Conservation (phyloP, 2,329 filamentous ascomycete species). For the Lasiodiplodia gonubiensis region DNA sequence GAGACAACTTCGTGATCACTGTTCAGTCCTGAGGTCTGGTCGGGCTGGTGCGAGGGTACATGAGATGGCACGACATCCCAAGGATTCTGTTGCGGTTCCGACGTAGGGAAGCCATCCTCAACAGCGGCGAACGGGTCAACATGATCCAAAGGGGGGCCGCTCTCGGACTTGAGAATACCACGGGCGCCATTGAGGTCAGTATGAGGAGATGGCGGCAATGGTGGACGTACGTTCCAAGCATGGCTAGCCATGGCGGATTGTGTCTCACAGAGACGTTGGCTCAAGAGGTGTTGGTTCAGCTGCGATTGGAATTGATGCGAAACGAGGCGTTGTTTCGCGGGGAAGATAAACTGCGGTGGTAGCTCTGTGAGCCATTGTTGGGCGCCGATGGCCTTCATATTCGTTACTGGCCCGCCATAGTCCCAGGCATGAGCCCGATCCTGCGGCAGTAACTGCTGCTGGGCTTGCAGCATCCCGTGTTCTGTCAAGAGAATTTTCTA, state of each 20-base stretch:
- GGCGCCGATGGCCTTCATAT: background rate
- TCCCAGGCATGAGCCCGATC: background rate
- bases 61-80: background rate
- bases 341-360: background rate
- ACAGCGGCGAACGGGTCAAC: background rate
- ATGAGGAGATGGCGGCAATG: background rate
- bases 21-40: background rate
- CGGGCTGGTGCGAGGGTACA: background rate
- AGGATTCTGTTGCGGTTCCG: background rate
- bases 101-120: background rate
- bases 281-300: background rate
- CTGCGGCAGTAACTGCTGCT: slow-evolving; percentile 7
- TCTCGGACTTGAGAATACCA: slow-evolving; percentile 8
- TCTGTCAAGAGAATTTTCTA: slow-evolving; percentile 3
- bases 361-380: slow-evolving; percentile 10
- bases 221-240: slow-evolving; percentile 21
- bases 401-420: background rate
- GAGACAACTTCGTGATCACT: background rate
- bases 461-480: slow-evolving; percentile 17
- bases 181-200: background rate
- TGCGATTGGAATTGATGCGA: background rate
- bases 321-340: background rate
- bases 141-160: background rate
- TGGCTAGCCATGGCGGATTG: slow-evolving; percentile 11
- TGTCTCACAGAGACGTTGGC: slow-evolving; percentile 19